Evolutionary conservation across 2,329 filamentous ascomycete genomes (phyloP).

Genomic region (Phaeosphaeria sp.): DNA sequence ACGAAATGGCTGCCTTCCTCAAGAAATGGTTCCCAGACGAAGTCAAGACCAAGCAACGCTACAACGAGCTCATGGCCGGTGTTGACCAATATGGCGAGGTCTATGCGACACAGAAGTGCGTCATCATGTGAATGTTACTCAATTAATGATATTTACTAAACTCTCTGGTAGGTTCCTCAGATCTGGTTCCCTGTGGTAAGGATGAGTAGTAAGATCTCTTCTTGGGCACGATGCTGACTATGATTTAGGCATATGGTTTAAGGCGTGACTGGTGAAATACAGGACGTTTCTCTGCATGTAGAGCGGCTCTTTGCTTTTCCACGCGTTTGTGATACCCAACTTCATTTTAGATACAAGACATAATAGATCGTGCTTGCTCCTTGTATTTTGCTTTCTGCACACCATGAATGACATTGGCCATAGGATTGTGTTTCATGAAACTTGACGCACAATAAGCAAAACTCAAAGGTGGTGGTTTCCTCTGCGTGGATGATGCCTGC

Average conservation of each 20-base stretch:
- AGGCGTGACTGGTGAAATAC: not conserved
- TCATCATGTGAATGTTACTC: constrained; percentile 61
- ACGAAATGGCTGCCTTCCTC: constrained; percentile 70
- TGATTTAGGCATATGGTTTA: not conserved
- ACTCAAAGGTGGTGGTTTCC: not conserved
- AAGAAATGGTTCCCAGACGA: constrained; percentile 82
- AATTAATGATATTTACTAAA: not conserved
- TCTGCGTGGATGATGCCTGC: not conserved
- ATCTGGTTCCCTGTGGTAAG: not conserved
- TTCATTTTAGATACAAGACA: not conserved
- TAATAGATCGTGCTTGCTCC: not conserved
- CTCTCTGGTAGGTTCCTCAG: not conserved
- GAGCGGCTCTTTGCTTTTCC: not conserved
- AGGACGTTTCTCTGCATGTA: not conserved
- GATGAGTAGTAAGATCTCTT: not conserved
- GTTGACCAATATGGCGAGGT: constrained; percentile 73
- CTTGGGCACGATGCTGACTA: not conserved
- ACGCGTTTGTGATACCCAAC: constrained; percentile 1
- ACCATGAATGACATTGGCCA: too few species aligned
- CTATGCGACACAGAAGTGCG: constrained; percentile 65
- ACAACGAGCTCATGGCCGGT: constrained; percentile 78
- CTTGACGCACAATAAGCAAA: not conserved
- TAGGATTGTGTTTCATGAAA: too few species aligned
- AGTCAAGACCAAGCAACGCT: constrained; percentile 62
- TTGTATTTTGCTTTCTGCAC: too few species aligned